phyloP scores from a whole-genome alignment of 2,329 filamentous ascomycete genomes.

The Exophiala spinifera region DNA sequence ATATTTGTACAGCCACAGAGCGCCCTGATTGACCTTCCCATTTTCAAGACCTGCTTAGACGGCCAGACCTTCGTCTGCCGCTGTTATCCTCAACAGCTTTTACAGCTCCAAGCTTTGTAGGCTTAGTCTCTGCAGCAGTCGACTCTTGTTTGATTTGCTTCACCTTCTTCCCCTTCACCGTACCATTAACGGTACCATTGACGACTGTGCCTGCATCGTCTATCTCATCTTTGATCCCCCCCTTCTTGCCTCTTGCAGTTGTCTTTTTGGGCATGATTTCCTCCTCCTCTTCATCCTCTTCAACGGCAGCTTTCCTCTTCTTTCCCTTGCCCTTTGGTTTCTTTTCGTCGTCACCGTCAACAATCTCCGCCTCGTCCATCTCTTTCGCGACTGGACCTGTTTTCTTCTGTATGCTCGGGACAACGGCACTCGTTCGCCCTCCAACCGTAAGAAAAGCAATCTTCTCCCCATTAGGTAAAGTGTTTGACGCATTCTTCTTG shows the following conservation, averaged over 20 bases:
- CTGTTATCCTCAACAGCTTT: conserved; percentile 60
- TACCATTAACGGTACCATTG: conserved; percentile 30
- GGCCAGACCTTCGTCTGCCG: conserved; percentile 20
- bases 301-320: conserved; percentile 35
- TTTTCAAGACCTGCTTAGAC: conserved; percentile 9
- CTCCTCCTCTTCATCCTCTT: conserved; percentile 20
- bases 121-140: neutral
- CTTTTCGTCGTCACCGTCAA: conserved; percentile 27
- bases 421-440: conserved; percentile 84
- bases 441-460: conserved; percentile 86
- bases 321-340: conserved; percentile 30
- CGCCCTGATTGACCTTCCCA: no score
- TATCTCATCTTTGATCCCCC: conserved; percentile 26
- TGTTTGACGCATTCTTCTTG: conserved; percentile 65
- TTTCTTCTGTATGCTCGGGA: conserved; percentile 84
- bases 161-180: conserved; percentile 27
- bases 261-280: conserved; percentile 25
- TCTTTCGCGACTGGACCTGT: conserved; percentile 58
- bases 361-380: conserved; percentile 36
- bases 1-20: no score
- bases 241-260: conserved; percentile 28
- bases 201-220: conserved; percentile 20
- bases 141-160: conserved; percentile 5
- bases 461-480: conserved; percentile 78
- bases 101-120: conserved; percentile 47